Conservation (phyloP, 2,329 filamentous ascomycete genomes). For the Penicillium sumatraense region DNA sequence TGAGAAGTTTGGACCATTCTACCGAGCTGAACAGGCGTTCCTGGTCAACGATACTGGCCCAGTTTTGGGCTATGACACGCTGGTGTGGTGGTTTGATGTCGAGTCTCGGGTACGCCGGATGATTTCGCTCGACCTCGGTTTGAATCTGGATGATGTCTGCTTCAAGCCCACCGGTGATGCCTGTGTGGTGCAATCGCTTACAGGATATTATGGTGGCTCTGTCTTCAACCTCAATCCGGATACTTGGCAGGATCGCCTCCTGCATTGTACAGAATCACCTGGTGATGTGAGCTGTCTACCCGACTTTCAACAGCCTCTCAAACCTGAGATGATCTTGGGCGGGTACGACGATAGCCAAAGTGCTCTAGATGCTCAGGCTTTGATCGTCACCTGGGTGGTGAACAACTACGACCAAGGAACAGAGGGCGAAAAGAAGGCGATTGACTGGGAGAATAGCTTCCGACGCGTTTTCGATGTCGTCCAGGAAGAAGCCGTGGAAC, state of each 20-base stretch:
- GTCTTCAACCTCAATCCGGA: constrained; percentile 64
- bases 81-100: constrained; percentile 92
- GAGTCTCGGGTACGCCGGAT: constrained; percentile 76
- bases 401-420: constrained; percentile 81
- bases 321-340: constrained; percentile 83
- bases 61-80: constrained; percentile 84
- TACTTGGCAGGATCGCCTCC: constrained; percentile 74
- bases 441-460: constrained; percentile 86
- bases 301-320: constrained; percentile 84
- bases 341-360: constrained; percentile 70
- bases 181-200: constrained; percentile 92
- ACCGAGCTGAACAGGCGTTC: constrained; percentile 90
- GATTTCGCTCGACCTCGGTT: constrained; percentile 69
- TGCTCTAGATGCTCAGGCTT: constrained; percentile 73
- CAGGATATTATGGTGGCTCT: constrained; percentile 79
- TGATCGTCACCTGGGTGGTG: constrained; percentile 94
- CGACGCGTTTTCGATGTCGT: constrained; percentile 75
- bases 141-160: constrained; percentile 81
- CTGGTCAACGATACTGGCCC: constrained; percentile 83
- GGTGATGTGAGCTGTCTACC: constrained; percentile 76
- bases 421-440: constrained; percentile 70
- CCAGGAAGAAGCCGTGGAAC: constrained; percentile 75
- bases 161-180: constrained; percentile 89
- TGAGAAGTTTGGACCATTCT: constrained; percentile 90
- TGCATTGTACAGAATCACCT: constrained; percentile 76